Percentiles rank a stretch among this genome's conserved stretches.
These are phyloP conservation scores for Cucurbita moschata DNA, from an alignment of 306 rosid species.

Conservation along the genomic window DNA sequence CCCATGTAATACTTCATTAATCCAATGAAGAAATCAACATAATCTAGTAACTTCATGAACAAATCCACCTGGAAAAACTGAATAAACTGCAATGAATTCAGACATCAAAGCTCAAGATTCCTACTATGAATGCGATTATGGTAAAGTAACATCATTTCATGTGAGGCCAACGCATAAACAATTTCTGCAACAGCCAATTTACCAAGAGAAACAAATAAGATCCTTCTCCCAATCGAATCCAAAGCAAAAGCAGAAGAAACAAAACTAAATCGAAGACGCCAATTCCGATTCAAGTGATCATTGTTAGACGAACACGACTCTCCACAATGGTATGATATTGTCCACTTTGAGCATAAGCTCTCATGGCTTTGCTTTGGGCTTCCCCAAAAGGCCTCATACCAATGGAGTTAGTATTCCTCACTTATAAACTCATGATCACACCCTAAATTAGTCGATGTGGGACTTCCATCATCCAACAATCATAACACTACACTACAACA, in stretches of 20 bases:
- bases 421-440: no score
- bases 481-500: not conserved
- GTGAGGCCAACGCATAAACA: not conserved
- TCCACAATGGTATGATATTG: no score
- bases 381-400: no score
- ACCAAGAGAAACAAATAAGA: not conserved
- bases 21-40: not conserved
- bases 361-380: no score
- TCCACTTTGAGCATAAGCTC: no score
- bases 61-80: not conserved
- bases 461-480: no score
- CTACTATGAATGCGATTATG: not conserved
- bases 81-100: not conserved
- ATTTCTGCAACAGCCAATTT: not conserved
- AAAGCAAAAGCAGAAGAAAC: not conserved
- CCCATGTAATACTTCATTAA: not conserved
- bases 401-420: no score
- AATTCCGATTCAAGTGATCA: not conserved
- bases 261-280: not conserved
- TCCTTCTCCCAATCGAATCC: not conserved
- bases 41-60: not conserved
- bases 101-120: not conserved
- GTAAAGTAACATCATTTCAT: not conserved
- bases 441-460: no score
- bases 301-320: no score